Conservation (phyloP, 495 filamentous ascomycete genomes). For the Trichoderma orchidacearum region DNA sequence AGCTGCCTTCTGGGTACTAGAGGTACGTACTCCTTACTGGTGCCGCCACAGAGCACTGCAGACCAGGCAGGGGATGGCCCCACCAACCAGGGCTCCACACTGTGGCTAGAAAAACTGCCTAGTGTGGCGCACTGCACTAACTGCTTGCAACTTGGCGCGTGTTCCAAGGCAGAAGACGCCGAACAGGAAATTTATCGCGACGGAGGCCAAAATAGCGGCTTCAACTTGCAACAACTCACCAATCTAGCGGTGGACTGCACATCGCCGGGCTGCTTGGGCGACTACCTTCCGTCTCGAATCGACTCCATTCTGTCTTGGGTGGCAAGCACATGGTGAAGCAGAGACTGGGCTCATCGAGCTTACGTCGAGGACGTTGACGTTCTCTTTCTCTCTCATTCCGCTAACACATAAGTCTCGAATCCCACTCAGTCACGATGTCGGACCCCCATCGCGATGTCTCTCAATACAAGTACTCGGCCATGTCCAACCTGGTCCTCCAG, state of each 20-base stretch:
- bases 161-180: neutral
- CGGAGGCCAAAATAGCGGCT: neutral
- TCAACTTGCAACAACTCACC: too few relatives aligned
- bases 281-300: neutral
- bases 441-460: constrained; percentile 80
- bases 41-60: too few relatives aligned
- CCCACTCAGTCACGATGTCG: constrained; percentile 44
- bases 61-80: too few relatives aligned
- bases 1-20: too few relatives aligned
- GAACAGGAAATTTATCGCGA: constrained; percentile 1
- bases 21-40: too few relatives aligned
- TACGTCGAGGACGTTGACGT: constrained; percentile 2
- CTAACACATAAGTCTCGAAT: neutral
- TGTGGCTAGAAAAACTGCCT: neutral
- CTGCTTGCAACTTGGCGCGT: neutral
- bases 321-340: constrained; percentile 15
- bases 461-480: constrained; percentile 99
- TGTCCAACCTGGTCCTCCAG: constrained; percentile 99
- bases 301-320: neutral
- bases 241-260: neutral
- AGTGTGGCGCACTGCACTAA: neutral
- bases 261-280: neutral
- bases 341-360: constrained; percentile 4
- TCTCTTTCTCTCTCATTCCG: neutral
- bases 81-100: neutral